Conservation (phyloP, 805 yeast species). For the Tetrapisispora fleetii region DNA sequence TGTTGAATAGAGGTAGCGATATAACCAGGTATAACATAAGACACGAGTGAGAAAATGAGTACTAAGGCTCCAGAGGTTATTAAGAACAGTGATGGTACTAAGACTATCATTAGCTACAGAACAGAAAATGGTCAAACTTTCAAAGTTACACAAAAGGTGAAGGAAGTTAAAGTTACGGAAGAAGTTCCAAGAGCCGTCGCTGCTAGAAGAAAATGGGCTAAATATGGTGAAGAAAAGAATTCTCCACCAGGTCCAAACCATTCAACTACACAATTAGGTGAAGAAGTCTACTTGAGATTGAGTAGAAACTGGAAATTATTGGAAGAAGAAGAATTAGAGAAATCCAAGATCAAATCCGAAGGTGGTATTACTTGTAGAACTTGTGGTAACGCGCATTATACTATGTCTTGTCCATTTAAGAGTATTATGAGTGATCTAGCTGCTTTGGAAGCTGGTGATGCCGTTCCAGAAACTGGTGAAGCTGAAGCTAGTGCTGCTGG, state of each 20-base stretch:
- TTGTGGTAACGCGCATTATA: conserved; percentile 91
- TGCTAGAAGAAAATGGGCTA: conserved; percentile 76
- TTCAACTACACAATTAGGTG: conserved; percentile 82
- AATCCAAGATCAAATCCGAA: conserved; percentile 35
- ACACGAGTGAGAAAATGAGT: too few relatives aligned
- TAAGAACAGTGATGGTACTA: conserved; percentile 78
- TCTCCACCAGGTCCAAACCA: conserved; percentile 79
- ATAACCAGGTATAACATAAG: background rate
- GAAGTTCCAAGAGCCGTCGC: conserved; percentile 80
- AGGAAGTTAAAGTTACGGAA: conserved; percentile 66
- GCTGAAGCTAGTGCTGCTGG: conserved; percentile 27
- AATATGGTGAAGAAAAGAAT: conserved; percentile 73
- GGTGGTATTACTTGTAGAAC: conserved; percentile 57
- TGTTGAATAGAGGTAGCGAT: too few relatives aligned
- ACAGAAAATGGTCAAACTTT: conserved; percentile 74
- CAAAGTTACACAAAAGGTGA: conserved; percentile 78
- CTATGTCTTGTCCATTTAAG: conserved; percentile 92
- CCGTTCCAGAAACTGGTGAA: conserved; percentile 26
- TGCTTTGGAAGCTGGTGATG: conserved; percentile 29
- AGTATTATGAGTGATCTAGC: conserved; percentile 58
- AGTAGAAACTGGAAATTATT: conserved; percentile 69
- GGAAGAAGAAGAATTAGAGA: conserved; percentile 56
- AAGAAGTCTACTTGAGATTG: conserved; percentile 65
- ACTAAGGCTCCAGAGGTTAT: conserved; percentile 48
- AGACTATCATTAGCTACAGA: conserved; percentile 72